phyloP scores from a whole-genome alignment of 352 stramenopile species.

The Aphanomyces cochlioides region DNA sequence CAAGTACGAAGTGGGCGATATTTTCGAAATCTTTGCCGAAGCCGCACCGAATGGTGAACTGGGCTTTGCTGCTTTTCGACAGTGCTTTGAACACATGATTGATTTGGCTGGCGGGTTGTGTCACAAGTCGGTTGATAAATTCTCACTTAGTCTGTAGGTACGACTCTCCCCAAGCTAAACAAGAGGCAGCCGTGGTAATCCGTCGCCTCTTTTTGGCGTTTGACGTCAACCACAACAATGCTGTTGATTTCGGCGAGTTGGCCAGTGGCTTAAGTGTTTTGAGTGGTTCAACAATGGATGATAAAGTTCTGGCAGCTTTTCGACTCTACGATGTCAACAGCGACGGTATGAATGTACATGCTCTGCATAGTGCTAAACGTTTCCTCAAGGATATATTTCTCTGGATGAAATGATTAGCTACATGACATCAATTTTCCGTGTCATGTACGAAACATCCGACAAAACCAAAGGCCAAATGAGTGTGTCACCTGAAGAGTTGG shows the following conservation, averaged over 20 bases:
- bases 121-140: neutral
- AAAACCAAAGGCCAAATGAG: conserved; percentile 69
- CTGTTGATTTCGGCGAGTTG: conserved; percentile 82
- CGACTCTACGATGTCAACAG: conserved; percentile 83
- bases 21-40: conserved; percentile 86
- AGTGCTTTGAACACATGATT: conserved; percentile 86
- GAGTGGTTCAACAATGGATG: conserved; percentile 80
- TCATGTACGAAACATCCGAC: conserved; percentile 87
- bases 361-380: neutral
- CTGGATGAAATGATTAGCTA: conserved; percentile 85
- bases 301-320: conserved; percentile 82
- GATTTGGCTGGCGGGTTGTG: conserved; percentile 59
- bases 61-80: conserved; percentile 78
- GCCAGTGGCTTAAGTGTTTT: conserved; percentile 79
- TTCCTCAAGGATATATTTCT: conserved; percentile 55
- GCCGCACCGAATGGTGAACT: conserved; percentile 72
- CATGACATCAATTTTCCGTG: conserved; percentile 86
- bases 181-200: conserved; percentile 77
- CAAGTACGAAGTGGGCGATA: conserved; percentile 81
- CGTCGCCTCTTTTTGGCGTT: conserved; percentile 80
- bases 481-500: conserved; percentile 71
- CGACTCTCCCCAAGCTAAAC: conserved; percentile 54
- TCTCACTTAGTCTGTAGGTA: neutral
- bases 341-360: conserved; percentile 39
- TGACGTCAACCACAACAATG: conserved; percentile 81